A percentile compares a stretch with the other conserved stretches of the same genome.
These are phyloP conservation scores for Penicillium coprophilum DNA, from an alignment of 495 filamentous ascomycete genomes.

Conservation along the genomic window DNA sequence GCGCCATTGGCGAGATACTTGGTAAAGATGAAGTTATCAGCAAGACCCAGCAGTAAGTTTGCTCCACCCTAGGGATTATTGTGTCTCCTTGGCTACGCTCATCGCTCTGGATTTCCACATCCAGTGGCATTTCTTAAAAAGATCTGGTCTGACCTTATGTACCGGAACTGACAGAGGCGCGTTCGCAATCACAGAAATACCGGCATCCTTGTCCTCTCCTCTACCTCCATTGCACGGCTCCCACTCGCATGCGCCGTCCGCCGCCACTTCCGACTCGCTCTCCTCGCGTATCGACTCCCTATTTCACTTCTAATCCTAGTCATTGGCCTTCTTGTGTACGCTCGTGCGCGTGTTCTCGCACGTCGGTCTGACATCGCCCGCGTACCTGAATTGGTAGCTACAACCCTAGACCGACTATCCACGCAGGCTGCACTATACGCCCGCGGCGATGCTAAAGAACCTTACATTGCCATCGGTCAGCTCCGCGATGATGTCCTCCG, in stretches of 20 bases:
- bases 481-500: constrained; percentile 88
- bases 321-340: constrained; percentile 53
- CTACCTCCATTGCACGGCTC: constrained; percentile 81
- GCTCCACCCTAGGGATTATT: constrained; percentile 31
- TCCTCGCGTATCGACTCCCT: constrained; percentile 93
- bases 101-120: constrained; percentile 21
- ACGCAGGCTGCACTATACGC: constrained; percentile 75
- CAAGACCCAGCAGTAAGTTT: constrained; percentile 73
- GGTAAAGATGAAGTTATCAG: constrained; percentile 77
- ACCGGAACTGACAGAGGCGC: constrained; percentile 75
- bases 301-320: constrained; percentile 68
- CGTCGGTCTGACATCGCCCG: constrained; percentile 62
- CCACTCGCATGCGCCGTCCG: constrained; percentile 83
- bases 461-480: constrained; percentile 82
- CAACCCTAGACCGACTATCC: constrained; percentile 78
- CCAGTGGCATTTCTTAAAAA: constrained; percentile 26
- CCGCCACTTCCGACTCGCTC: constrained; percentile 84
- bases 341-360: constrained; percentile 53
- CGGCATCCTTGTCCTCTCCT: constrained; percentile 57
- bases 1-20: constrained; percentile 82
- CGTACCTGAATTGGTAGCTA: constrained; percentile 75
- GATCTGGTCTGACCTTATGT: constrained; percentile 49
- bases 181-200: constrained; percentile 66
- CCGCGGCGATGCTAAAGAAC: constrained; percentile 63
- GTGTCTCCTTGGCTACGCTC: constrained; percentile 14